Evolutionary conservation across 225 moss, liverwort and hornwort species (phyloP), one percentile per base, ranked within the genome.

Genomic region (Polytrichum commune): DNA sequence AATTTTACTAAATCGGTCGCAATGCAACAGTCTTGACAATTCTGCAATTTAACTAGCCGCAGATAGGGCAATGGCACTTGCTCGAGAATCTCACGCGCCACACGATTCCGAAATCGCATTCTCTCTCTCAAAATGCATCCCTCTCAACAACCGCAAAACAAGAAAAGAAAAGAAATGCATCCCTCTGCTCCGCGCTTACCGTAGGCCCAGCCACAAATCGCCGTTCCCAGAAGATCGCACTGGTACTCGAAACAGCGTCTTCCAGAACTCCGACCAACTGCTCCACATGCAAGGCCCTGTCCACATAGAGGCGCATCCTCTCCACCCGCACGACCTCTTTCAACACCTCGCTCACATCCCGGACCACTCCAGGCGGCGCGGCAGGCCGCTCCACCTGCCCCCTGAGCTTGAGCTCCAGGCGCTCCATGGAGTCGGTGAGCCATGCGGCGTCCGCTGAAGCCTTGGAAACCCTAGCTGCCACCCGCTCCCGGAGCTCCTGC

Each of bases 231-330:
- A 81, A 79, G 25, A 69, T 81, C 56, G 66, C 71, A 0, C 83
- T 78, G 23, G 81, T 82, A 7, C 74, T 58, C 18, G 80, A 87
- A 20, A 93, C 90, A 20, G 84, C 80, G 53, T 92, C 89, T 68
- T 98, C 98, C 77, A 98, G 75, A 38, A 91, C 93, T 28, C 98
- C 98, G 2, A 95, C 87, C 72, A 82, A 71, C 73, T 86, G 93
- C 87, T 95, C 95, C 72, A 95, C 63, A 38, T 84, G 91, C 75
- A 93, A 76, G 57, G 88, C 91, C 62, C 80, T 88, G 72, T 90
- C 90, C 1, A 88, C 90, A 29, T 96, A 93, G 63, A 75, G 66
- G 65, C 89, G 81, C 64, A 89, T 89, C 57, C 74, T 77, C 80
- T 92, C 92, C 46, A 93, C 91, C 70, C 84, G 79, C n/a, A 86